Evolutionary conservation across 306 rosid genomes (phyloP).

Genomic region (Ormosia semicastrata): DNA sequence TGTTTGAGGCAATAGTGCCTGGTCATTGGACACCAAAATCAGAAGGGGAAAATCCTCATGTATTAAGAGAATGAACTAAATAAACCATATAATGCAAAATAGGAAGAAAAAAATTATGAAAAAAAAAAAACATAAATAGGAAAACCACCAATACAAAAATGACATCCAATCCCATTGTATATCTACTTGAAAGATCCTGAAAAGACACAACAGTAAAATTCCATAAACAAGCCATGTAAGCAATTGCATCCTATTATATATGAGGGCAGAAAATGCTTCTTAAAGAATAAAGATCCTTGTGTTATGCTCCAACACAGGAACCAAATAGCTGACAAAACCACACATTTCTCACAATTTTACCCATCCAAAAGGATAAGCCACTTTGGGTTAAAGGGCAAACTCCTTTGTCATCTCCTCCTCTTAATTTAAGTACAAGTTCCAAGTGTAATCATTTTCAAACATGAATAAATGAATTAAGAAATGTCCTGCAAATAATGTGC

Average conservation of each 20-base stretch:
- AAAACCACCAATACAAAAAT: not conserved
- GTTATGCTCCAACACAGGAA: not conserved
- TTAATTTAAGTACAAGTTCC: not conserved
- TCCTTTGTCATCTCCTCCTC: not conserved
- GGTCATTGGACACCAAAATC: constrained; percentile 30
- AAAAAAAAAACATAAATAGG: not conserved
- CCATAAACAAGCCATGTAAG: not conserved
- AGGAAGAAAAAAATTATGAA: not conserved
- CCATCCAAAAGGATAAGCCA: not conserved
- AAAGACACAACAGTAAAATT: not conserved
- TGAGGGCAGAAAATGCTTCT: not conserved
- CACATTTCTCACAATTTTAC: not conserved
- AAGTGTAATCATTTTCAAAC: not conserved
- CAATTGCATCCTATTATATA: not conserved
- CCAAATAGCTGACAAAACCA: not conserved
- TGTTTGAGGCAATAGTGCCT: constrained; percentile 42
- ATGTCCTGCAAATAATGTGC: not conserved
- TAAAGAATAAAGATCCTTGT: not conserved
- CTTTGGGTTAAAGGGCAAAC: not conserved
- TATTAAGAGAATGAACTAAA: not conserved
- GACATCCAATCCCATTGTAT: not conserved
- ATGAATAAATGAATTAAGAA: not conserved
- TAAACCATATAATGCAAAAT: constrained; percentile 21
- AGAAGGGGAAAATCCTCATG: not conserved
- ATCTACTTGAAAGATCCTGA: not conserved